Conservation (phyloP, 768 basidiomycete genomes). For the Peribolospora baueri region DNA sequence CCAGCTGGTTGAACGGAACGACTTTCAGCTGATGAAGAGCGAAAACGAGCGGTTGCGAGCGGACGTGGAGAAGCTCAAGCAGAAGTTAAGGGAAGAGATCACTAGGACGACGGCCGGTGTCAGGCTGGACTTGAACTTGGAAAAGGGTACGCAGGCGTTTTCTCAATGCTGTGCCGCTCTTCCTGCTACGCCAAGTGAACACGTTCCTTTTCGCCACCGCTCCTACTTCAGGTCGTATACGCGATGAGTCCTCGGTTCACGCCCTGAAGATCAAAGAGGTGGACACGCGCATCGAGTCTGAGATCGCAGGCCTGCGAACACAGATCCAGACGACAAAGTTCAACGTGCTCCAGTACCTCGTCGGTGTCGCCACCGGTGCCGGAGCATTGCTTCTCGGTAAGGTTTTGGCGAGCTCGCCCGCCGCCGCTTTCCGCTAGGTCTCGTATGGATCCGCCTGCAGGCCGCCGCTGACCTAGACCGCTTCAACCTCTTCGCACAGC, state of each 20-base stretch:
- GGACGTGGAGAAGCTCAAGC: constrained; percentile 87
- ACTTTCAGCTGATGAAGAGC: constrained; percentile 77
- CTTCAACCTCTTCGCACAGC: no score
- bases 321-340: constrained; percentile 25
- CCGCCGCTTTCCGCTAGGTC: no score
- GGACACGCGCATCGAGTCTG: constrained; percentile 86
- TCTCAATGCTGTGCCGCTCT: background rate
- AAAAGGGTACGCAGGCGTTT: constrained; percentile 31
- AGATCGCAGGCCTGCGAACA: constrained; percentile 64
- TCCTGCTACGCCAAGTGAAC: background rate
- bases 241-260: constrained; percentile 74
- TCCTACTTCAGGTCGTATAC: constrained; percentile 37
- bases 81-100: constrained; percentile 72
- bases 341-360: constrained; percentile 16
- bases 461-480: no score
- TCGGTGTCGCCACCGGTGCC: constrained; percentile 19
- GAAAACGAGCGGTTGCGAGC: constrained; percentile 81
- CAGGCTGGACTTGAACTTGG: constrained; percentile 75
- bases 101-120: constrained; percentile 81
- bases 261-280: constrained; percentile 95
- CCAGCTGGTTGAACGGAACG: constrained; percentile 89
- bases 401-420: no score
- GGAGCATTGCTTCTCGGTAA: no score
- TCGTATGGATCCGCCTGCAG: no score
- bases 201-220: background rate